These are phyloP conservation scores for Diaporthe citri DNA, from an alignment of 2,329 filamentous ascomycete genomes.

Conservation along the genomic window DNA sequence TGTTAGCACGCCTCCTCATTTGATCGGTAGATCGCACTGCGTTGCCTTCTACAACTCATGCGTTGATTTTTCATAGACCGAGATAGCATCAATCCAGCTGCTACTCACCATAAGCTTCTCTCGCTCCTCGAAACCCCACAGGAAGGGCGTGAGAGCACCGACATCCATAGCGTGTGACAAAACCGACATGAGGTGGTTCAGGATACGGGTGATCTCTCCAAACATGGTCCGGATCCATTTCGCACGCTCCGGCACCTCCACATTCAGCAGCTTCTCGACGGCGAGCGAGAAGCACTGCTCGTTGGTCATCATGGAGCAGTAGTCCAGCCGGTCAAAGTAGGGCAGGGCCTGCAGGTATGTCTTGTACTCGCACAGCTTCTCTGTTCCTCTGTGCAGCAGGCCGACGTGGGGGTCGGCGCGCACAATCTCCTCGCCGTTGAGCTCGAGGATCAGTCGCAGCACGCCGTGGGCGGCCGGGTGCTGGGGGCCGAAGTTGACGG, in stretches of 20 bases:
- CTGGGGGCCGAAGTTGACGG: slow-evolving; percentile 99
- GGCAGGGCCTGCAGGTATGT: slow-evolving; percentile 98
- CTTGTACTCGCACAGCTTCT: slow-evolving; percentile 99
- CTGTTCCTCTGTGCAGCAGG: slow-evolving; percentile 93
- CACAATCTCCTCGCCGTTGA: slow-evolving; percentile 97
- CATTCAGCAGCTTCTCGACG: slow-evolving; percentile 97
- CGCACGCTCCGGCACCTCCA: slow-evolving; percentile 94
- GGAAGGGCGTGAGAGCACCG: slow-evolving; percentile 95
- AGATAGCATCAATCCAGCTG: slow-evolving; percentile 22
- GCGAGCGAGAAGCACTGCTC: slow-evolving; percentile 97
- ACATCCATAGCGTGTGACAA: slow-evolving; percentile 99
- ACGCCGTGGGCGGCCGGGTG: slow-evolving; percentile 99
- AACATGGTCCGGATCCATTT: slow-evolving; percentile 98
- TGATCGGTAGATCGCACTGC: not conserved
- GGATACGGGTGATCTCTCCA: slow-evolving; percentile 90
- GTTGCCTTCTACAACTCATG: not conserved
- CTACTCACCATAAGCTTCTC: slow-evolving; percentile 96
- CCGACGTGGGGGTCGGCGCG: slow-evolving; percentile 97
- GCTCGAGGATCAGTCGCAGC: slow-evolving; percentile 95
- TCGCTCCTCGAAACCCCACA: slow-evolving; percentile 99
- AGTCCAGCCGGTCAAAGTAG: slow-evolving; percentile 98
- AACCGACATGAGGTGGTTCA: slow-evolving; percentile 99
- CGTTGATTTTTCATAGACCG: slow-evolving; percentile 31
- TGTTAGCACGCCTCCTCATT: slow-evolving; percentile 25
- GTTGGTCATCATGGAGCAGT: slow-evolving; percentile 99